Conservation (phyloP, 495 filamentous ascomycete genomes). For the Penicillium cataractarum region DNA sequence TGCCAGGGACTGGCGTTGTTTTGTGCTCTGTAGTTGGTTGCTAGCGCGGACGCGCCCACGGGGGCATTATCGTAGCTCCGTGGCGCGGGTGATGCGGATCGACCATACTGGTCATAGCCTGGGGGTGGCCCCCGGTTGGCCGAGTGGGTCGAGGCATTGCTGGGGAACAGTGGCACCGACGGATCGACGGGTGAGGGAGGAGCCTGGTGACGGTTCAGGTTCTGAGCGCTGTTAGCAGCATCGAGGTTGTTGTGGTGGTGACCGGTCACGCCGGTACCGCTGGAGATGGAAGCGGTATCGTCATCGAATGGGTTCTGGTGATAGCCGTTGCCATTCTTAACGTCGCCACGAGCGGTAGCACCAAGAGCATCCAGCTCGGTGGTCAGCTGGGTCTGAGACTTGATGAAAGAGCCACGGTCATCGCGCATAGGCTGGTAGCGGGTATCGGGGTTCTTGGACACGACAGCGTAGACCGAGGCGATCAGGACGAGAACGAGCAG, state of each 20-base stretch:
- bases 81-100: slow-evolving; percentile 41
- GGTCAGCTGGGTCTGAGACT: slow-evolving; percentile 87
- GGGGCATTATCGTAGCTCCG: slow-evolving; percentile 40
- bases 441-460: slow-evolving; percentile 93
- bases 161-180: slow-evolving; percentile 64
- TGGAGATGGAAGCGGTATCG: slow-evolving; percentile 71
- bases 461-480: slow-evolving; percentile 78
- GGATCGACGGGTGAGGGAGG: slow-evolving; percentile 64
- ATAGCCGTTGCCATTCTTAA: slow-evolving; percentile 65
- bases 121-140: slow-evolving; percentile 39
- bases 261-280: slow-evolving; percentile 43
- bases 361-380: slow-evolving; percentile 93
- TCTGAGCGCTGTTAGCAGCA: slow-evolving; percentile 17
- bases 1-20: slow-evolving; percentile 69
- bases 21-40: slow-evolving; percentile 48
- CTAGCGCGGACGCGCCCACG: slow-evolving; percentile 31
- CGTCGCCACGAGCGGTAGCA: slow-evolving; percentile 85
- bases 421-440: slow-evolving; percentile 97
- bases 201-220: slow-evolving; percentile 20
- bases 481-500: slow-evolving; percentile 87
- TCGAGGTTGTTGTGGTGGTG: slow-evolving; percentile 37
- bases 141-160: slow-evolving; percentile 30
- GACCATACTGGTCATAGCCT: slow-evolving; percentile 37
- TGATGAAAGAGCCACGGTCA: slow-evolving; percentile 96
- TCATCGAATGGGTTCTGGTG: slow-evolving; percentile 76